Base-by-base conservation (phyloP, 2,329 filamentous ascomycete genomes). In the Aaosphaeria pasadenensis region DNA sequence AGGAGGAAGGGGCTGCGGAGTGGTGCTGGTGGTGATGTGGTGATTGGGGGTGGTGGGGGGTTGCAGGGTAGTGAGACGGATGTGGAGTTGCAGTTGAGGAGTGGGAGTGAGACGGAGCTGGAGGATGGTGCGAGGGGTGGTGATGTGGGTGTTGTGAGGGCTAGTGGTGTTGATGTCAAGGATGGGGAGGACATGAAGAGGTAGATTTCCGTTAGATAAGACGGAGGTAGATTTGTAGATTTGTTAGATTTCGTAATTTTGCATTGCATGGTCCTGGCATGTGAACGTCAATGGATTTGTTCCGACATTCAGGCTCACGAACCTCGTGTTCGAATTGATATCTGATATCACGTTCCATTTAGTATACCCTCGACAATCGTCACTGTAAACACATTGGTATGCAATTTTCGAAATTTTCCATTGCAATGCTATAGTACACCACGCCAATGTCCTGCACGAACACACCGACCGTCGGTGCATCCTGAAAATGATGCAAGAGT, bases 381-480 rank as follows among this genome's bases (percentile, higher is more conserved):
- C 17, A 24, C 17, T 24, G 17, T 24, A 24, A 24, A 24, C 17
- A 24, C 17, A 24, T 24, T 24, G 17, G 17, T 36, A n/a, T 36
- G 33, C 33, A n/a, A 36, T 6, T 17, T 35, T 51, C 45, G 57
- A 53, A 54, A 45, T 43, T 49, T 65, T 58, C 47, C n/a, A 51
- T 61, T 57, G 52, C 52, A 54, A 49, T 51, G 52, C 52, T 67
- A 68, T 67, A 61, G 60, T 68, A 67, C 64, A 67, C 59, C 60
- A 54, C 58, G 52, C 57, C 48, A 55, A 50, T 53, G 52, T 46
- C 57, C 52, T 48, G 50, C 42, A 47, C 47, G 47, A 49, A 52
- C 51, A 49, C 46, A 46, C 46, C 46, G 39, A 43, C 40, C 17
- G 17, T n/a, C 33, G 7, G 33, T n/a, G 33, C 33, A 36, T n/a